phyloP scores from a whole-genome alignment of 192 early-diverging fungal species.

The Coemansia sp. region DNA sequence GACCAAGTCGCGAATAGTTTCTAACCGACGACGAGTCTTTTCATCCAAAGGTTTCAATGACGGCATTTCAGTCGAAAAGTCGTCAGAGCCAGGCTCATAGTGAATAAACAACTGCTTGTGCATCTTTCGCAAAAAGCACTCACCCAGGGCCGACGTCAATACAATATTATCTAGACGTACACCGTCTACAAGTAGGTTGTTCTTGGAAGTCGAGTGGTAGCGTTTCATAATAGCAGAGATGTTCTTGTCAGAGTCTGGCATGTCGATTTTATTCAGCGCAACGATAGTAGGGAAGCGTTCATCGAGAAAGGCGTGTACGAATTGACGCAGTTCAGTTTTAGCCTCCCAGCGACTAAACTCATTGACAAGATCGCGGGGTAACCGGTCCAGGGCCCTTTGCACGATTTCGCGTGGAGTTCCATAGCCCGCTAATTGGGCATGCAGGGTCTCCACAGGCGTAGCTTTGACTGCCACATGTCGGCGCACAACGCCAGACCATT shows the following conservation, averaged over 20 bases:
- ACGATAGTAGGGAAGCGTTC: slow-evolving; percentile 80
- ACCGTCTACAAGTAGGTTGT: slow-evolving; percentile 8
- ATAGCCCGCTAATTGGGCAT: slow-evolving; percentile 51
- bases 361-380: not conserved
- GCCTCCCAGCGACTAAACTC: not conserved
- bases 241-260: slow-evolving; percentile 80
- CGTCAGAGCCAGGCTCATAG: slow-evolving; percentile 60
- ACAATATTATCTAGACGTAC: slow-evolving; percentile 56
- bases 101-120: slow-evolving; percentile 57
- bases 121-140: slow-evolving; percentile 65
- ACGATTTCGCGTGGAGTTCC: slow-evolving; percentile 32
- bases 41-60: slow-evolving; percentile 58
- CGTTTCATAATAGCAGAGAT: slow-evolving; percentile 73
- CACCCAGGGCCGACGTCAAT: slow-evolving; percentile 64
- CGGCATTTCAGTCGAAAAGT: slow-evolving; percentile 38
- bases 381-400: slow-evolving; percentile 30
- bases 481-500: slow-evolving; percentile 67
- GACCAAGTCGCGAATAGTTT: slow-evolving; percentile 72
- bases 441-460: slow-evolving; percentile 36
- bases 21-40: slow-evolving; percentile 54
- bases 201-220: slow-evolving; percentile 40
- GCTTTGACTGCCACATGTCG: slow-evolving; percentile 62
- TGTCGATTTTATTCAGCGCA: slow-evolving; percentile 84
- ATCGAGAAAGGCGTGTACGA: slow-evolving; percentile 72
- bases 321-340: slow-evolving; percentile 21